A percentile compares a stretch with the other conserved stretches of the same genome.
Evolutionary conservation across 2,329 filamentous ascomycete genomes (phyloP).

Genomic region (Cordyceps fumosorosea): DNA sequence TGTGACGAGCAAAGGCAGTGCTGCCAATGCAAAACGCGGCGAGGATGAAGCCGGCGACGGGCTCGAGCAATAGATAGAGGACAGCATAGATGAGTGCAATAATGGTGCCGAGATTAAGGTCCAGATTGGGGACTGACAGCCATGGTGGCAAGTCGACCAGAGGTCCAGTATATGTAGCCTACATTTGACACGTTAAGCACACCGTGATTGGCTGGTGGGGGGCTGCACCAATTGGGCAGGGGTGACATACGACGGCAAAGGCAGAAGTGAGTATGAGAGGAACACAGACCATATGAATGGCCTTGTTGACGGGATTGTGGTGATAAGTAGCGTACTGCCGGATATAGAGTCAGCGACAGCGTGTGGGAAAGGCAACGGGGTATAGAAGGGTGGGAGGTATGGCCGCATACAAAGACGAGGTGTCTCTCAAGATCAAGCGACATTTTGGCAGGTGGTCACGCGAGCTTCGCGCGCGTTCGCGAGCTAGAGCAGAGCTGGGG

Average conservation of each 20-base stretch:
- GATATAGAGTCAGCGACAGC: conserved; percentile 11
- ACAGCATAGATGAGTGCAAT: conserved; percentile 61
- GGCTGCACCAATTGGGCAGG: conserved; percentile 2
- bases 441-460: conserved; percentile 34
- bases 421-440: conserved; percentile 76
- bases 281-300: conserved; percentile 75
- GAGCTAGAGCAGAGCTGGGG: background rate
- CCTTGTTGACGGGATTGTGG: conserved; percentile 68
- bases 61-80: conserved; percentile 88
- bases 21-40: conserved; percentile 69
- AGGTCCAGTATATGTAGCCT: conserved; percentile 57
- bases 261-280: conserved; percentile 66
- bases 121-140: conserved; percentile 60
- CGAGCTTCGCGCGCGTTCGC: conserved; percentile 6
- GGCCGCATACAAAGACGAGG: conserved; percentile 64
- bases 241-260: conserved; percentile 57
- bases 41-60: conserved; percentile 76
- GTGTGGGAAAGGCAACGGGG: background rate
- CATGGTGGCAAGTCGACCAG: conserved; percentile 60
- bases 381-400: background rate
- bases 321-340: conserved; percentile 77
- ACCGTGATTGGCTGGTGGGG: conserved; percentile 3
- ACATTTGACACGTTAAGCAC: conserved; percentile 11
- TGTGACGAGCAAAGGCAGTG: conserved; percentile 69
- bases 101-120: conserved; percentile 60